phyloP scores from a whole-genome alignment of 2,329 filamentous ascomycete species.

The Colletotrichum chrysophilum region DNA sequence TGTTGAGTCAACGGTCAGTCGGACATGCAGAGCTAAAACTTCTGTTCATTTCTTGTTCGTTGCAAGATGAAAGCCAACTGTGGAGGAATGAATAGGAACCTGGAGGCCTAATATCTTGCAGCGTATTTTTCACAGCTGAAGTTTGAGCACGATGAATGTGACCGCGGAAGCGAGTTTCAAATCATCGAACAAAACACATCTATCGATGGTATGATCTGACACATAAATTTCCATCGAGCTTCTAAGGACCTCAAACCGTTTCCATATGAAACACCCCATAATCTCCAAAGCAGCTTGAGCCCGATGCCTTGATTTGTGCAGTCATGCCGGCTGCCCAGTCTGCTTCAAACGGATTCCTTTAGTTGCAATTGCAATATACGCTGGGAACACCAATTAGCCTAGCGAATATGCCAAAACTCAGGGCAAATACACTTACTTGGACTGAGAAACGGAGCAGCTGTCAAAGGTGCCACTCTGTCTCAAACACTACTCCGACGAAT shows the following conservation, averaged over 20 bases:
- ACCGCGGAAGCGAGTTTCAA: not conserved
- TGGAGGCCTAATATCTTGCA: too few species aligned
- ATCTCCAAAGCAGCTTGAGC: not conserved
- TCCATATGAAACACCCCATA: not conserved
- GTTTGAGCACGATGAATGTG: too few species aligned
- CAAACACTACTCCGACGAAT: not conserved
- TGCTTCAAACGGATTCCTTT: too few species aligned
- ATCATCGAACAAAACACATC: not conserved
- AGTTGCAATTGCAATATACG: not conserved
- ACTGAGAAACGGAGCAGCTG: too few species aligned
- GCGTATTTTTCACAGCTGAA: too few species aligned
- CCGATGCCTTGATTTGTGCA: not conserved
- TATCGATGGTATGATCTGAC: too few species aligned
- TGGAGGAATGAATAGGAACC: too few species aligned
- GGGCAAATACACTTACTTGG: not conserved
- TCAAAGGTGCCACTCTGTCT: not conserved
- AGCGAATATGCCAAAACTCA: accelerated
- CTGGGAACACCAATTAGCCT: not conserved
- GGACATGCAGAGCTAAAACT: too few species aligned
- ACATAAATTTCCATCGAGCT: not conserved
- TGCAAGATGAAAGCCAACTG: too few species aligned
- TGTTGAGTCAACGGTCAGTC: too few species aligned
- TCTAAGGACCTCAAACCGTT: not conserved
- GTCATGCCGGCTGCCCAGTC: too few species aligned
- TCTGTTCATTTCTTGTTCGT: too few species aligned